Evolutionary conservation across 1,284 basidiomycete genomes (phyloP).

Genomic region (Pascua guehoae): DNA sequence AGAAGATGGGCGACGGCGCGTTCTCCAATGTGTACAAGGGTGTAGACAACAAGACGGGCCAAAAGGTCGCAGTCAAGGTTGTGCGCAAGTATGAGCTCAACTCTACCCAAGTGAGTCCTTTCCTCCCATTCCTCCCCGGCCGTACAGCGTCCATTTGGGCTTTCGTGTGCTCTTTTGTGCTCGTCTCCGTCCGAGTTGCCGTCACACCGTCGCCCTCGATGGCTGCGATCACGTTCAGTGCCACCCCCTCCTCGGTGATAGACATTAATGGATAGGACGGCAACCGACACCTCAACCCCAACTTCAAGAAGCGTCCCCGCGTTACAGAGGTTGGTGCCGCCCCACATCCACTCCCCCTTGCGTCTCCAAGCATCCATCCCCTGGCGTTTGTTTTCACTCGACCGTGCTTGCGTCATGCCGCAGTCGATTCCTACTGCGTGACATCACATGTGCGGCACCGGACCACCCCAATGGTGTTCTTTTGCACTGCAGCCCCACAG

Average conservation of each 20-base stretch:
- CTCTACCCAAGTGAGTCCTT: slow-evolving; percentile 80
- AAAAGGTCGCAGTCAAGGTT: slow-evolving; percentile 93
- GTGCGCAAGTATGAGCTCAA: slow-evolving; percentile 96
- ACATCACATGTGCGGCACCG: background rate
- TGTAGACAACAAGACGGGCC: slow-evolving; percentile 67
- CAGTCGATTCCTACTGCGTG: too few relatives aligned
- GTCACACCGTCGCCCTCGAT: background rate
- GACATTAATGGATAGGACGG: slow-evolving; percentile 56
- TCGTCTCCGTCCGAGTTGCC: slow-evolving; percentile 4
- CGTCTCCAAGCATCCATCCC: background rate
- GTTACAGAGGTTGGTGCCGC: slow-evolving; percentile 76
- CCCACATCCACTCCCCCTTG: slow-evolving; percentile 1
- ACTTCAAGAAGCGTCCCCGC: slow-evolving; percentile 90
- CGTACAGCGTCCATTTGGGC: background rate
- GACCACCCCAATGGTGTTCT: too few relatives aligned
- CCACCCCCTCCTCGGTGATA: slow-evolving; percentile 39
- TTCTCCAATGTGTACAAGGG: slow-evolving; percentile 99
- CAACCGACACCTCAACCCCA: slow-evolving; percentile 83
- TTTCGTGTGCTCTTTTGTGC: slow-evolving; percentile 4
- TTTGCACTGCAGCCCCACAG: slow-evolving; percentile 16
- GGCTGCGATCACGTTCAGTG: background rate
- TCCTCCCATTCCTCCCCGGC: background rate
- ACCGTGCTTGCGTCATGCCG: too few relatives aligned
- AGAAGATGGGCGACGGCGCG: slow-evolving; percentile 97
- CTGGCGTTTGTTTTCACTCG: too few relatives aligned